These are phyloP conservation scores for Lycium ferocissimum DNA, from an alignment of 257 asterid species.

Conservation along the genomic window DNA sequence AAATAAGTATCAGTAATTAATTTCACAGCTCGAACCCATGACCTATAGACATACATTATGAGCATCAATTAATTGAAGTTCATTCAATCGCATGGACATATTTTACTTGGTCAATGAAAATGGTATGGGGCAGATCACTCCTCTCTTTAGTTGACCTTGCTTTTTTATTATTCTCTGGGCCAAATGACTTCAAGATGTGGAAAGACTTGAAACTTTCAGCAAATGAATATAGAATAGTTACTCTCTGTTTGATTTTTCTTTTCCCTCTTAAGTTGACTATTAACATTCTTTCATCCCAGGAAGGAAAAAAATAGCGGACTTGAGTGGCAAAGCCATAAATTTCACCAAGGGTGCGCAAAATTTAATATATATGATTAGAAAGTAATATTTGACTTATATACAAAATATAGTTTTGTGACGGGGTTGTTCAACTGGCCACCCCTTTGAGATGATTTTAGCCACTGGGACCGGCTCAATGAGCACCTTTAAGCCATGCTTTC, in stretches of 20 bases:
- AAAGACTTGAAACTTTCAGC: neutral
- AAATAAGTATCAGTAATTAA: neutral
- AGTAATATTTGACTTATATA: neutral
- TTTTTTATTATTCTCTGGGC: neutral
- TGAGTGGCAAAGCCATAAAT: neutral
- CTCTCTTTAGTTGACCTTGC: neutral
- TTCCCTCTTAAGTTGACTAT: neutral
- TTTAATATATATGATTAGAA: neutral
- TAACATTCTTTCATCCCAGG: neutral
- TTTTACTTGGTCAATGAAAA: neutral
- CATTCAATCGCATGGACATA: neutral
- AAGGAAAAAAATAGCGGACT: neutral
- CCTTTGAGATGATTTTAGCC: too few relatives aligned
- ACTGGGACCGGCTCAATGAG: too few relatives aligned
- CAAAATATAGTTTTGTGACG: too few relatives aligned
- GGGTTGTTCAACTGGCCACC: too few relatives aligned
- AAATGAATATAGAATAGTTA: neutral
- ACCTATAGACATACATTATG: neutral
- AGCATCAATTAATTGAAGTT: neutral
- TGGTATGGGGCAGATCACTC: neutral
- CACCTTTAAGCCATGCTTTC: too few relatives aligned
- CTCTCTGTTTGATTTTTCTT: neutral
- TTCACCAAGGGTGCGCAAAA: neutral
- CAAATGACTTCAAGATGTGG: neutral
- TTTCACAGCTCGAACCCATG: rapidly evolving